Conservation (phyloP, 768 basidiomycete genomes). For the Inosperma sp. region DNA sequence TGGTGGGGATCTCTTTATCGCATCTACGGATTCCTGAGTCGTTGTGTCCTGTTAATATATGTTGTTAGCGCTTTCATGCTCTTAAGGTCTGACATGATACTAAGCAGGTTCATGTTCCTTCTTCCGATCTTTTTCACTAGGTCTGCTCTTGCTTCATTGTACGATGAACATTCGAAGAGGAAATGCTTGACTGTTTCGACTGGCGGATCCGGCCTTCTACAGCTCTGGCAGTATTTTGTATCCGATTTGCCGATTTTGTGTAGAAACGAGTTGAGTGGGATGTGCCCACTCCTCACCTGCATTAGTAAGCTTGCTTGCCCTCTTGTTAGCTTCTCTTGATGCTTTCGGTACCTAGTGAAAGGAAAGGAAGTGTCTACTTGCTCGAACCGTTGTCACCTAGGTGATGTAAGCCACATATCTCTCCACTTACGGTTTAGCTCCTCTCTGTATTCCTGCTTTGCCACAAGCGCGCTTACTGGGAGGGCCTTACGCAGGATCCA, state of each 20-base stretch:
- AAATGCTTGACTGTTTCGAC: not conserved
- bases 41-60: not conserved
- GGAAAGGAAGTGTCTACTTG: conserved; percentile 12
- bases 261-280: conserved; percentile 18
- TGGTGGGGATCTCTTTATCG: not conserved
- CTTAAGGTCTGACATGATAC: not conserved
- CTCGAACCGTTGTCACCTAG: conserved; percentile 1
- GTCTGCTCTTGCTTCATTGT: not conserved
- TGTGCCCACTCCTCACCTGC: conserved; percentile 28
- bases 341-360: conserved; percentile 10
- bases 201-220: not conserved
- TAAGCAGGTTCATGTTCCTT: not conserved
- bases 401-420: conserved; percentile 1
- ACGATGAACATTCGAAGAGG: not conserved
- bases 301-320: conserved; percentile 17
- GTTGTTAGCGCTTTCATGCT: not conserved
- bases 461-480: conserved; percentile 15
- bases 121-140: not conserved
- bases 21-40: not conserved
- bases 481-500: not conserved
- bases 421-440: conserved; percentile 6
- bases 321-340: conserved; percentile 4
- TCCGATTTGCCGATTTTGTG: not conserved
- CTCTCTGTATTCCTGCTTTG: conserved; percentile 10
- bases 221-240: not conserved